Percentiles rank a stretch among this genome's conserved stretches.
These are phyloP conservation scores for Suillus placidus DNA, from an alignment of 768 basidiomycete genomes.

Conservation along the genomic window DNA sequence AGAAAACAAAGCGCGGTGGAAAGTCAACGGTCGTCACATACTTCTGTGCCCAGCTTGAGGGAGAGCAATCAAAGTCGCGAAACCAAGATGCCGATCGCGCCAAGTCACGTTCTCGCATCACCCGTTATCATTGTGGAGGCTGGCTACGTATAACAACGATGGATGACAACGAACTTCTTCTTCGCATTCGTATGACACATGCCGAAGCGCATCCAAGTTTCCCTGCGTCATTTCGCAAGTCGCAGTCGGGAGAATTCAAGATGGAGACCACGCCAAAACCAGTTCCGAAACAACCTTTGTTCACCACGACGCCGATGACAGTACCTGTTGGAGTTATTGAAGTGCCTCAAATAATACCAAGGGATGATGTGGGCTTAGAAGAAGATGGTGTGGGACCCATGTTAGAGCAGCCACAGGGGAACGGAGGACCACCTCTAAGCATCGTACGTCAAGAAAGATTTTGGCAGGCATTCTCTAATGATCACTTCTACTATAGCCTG, in stretches of 20 bases:
- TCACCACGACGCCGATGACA: slow-evolving; percentile 21
- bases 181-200: slow-evolving; percentile 40
- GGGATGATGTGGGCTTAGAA: neutral
- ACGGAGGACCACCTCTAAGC: slow-evolving; percentile 3
- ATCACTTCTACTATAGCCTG: slow-evolving; percentile 19
- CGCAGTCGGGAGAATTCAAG: slow-evolving; percentile 37
- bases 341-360: neutral
- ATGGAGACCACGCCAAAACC: slow-evolving; percentile 33
- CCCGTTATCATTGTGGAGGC: slow-evolving; percentile 37
- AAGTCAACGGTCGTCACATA: slow-evolving; percentile 39
- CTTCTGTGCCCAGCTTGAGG: slow-evolving; percentile 38
- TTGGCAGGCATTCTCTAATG: neutral
- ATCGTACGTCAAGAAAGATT: neutral
- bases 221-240: slow-evolving; percentile 35
- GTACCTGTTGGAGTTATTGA: neutral
- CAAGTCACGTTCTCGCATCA: slow-evolving; percentile 38
- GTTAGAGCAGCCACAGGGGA: neutral
- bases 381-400: neutral
- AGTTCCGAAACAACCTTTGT: slow-evolving; percentile 24
- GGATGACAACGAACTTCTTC: slow-evolving; percentile 38
- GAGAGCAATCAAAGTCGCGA: slow-evolving; percentile 37
- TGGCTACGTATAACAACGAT: slow-evolving; percentile 40
- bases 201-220: slow-evolving; percentile 37
- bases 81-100: slow-evolving; percentile 34
- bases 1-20: slow-evolving; percentile 39